phyloP scores from a whole-genome alignment of 2,329 filamentous ascomycete species.

The Samsoniella hepiali region DNA sequence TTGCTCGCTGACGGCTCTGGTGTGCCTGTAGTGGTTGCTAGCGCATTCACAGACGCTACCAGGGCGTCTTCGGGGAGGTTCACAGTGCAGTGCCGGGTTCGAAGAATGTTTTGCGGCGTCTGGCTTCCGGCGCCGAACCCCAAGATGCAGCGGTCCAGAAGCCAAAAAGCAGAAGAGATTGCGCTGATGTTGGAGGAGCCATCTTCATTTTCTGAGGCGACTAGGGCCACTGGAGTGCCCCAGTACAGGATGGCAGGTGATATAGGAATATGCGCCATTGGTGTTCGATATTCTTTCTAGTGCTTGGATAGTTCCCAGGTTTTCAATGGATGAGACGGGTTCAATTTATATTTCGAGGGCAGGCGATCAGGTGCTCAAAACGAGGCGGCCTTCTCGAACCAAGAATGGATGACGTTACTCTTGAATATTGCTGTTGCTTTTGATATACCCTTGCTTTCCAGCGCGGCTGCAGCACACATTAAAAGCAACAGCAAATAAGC shows the following conservation, averaged over 20 bases:
- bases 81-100: constrained; percentile 41
- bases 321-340: too few species aligned
- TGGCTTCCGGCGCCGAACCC: constrained; percentile 36
- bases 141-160: constrained; percentile 41
- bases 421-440: too few species aligned
- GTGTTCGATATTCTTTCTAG: neutral
- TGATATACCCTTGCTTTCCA: too few species aligned
- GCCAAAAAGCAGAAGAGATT: constrained; percentile 45
- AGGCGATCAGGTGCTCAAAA: too few species aligned
- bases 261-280: constrained; percentile 24
- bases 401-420: too few species aligned
- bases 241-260: constrained; percentile 41
- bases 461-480: neutral
- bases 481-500: neutral
- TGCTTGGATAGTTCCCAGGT: too few species aligned
- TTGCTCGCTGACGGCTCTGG: constrained; percentile 30
- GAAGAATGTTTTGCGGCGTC: constrained; percentile 39
- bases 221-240: constrained; percentile 39
- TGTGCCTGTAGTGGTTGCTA: constrained; percentile 38
- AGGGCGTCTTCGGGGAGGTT: constrained; percentile 39
- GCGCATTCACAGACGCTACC: constrained; percentile 33
- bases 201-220: constrained; percentile 40
- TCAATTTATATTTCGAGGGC: too few species aligned
- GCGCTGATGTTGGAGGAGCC: constrained; percentile 39
- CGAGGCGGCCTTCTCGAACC: too few species aligned